phyloP scores from a whole-genome alignment of 176 grass and related monocot genomes.

The Olyra latifolia region DNA sequence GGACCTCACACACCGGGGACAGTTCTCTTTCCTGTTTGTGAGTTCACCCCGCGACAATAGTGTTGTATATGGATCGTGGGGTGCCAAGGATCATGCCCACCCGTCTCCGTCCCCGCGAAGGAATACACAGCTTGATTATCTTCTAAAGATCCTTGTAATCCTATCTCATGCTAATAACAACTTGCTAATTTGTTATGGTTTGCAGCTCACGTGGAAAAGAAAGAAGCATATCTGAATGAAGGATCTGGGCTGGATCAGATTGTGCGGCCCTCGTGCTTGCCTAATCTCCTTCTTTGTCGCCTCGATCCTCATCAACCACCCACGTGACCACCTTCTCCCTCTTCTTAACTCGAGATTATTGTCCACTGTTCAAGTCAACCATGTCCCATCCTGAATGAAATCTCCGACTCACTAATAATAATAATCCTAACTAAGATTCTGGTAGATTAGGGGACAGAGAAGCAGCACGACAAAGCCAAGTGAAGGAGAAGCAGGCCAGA shows the following conservation, averaged over 20 bases:
- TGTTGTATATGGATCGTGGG: too few relatives aligned
- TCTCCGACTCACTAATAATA: background rate
- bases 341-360: slow-evolving; percentile 26
- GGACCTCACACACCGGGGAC: too few relatives aligned
- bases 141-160: background rate
- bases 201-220: background rate
- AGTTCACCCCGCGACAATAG: too few relatives aligned
- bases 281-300: background rate
- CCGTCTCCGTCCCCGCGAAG: too few relatives aligned
- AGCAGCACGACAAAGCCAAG: background rate
- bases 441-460: background rate
- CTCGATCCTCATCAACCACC: slow-evolving; percentile 7
- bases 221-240: background rate
- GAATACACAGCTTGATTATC: too few relatives aligned
- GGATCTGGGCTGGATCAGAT: slow-evolving; percentile 10
- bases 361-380: slow-evolving; percentile 31
- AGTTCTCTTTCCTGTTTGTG: too few relatives aligned
- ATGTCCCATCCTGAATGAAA: background rate
- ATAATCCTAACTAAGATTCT: too few relatives aligned
- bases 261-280: slow-evolving; percentile 25
- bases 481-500: background rate
- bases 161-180: background rate
- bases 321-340: slow-evolving; percentile 9
- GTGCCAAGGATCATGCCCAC: too few relatives aligned
- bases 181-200: background rate